A percentile compares a stretch with the other conserved stretches of the same genome.
phyloP scores from a whole-genome alignment of 805 yeast genomes.

The Cyberlindnera misumaiensis region DNA sequence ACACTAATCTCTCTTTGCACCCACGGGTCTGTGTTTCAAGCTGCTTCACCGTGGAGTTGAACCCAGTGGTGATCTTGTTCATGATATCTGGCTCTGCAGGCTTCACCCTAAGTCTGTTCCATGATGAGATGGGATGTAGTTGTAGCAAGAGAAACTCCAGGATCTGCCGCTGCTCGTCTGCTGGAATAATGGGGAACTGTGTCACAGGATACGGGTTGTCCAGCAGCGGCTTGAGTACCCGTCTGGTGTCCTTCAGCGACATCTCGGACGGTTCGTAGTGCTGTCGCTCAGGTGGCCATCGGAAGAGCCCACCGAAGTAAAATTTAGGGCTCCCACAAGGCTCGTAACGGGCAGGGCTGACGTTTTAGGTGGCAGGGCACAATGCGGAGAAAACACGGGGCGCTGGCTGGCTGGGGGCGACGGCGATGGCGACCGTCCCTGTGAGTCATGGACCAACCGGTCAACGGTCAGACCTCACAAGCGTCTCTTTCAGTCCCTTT shows the following conservation, averaged over 20 bases:
- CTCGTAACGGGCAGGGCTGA: too few relatives aligned
- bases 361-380: too few relatives aligned
- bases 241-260: slow-evolving; percentile 45
- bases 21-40: slow-evolving; percentile 37
- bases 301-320: too few relatives aligned
- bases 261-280: not conserved
- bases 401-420: too few relatives aligned
- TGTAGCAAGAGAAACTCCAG: slow-evolving; percentile 30
- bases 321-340: too few relatives aligned
- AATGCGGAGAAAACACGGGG: too few relatives aligned
- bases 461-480: too few relatives aligned
- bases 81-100: slow-evolving; percentile 12
- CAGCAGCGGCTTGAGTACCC: slow-evolving; percentile 57
- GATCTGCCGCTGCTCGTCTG: slow-evolving; percentile 30
- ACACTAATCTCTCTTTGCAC: slow-evolving; percentile 5
- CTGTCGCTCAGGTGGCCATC: too few relatives aligned
- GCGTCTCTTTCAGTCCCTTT: too few relatives aligned
- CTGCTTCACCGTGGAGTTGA: slow-evolving; percentile 45
- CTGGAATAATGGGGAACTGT: slow-evolving; percentile 37
- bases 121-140: slow-evolving; percentile 25
- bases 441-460: too few relatives aligned
- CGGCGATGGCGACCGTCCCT: too few relatives aligned
- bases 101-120: slow-evolving; percentile 10
- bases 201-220: slow-evolving; percentile 56
- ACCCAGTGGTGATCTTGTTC: slow-evolving; percentile 36